phyloP scores from a whole-genome alignment of 2,329 filamentous ascomycete genomes.

The Epichloe festucae region DNA sequence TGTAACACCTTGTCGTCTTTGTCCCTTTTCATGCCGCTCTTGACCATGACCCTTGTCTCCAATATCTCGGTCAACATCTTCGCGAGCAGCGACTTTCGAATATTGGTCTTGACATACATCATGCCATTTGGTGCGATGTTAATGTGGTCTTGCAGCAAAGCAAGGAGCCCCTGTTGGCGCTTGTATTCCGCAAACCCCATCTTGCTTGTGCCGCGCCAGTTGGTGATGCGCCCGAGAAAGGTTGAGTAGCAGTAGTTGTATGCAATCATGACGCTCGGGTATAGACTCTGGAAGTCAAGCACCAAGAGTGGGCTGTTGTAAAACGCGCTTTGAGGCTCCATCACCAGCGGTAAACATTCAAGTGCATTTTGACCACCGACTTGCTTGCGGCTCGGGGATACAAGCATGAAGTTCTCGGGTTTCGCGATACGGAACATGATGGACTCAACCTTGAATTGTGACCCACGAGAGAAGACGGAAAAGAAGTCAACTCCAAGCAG shows the following conservation, averaged over 20 bases:
- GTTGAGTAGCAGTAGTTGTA: constrained; percentile 99
- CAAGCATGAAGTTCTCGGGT: constrained; percentile 81
- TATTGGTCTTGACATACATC: constrained; percentile 78
- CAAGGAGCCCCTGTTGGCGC: constrained; percentile 60
- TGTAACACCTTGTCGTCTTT: constrained; percentile 80
- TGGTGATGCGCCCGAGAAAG: constrained; percentile 71
- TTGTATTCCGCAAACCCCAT: constrained; percentile 88
- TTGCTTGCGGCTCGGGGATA: constrained; percentile 83
- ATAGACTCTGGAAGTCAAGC: constrained; percentile 89
- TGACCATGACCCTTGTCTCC: constrained; percentile 95
- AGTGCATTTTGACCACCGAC: constrained; percentile 89
- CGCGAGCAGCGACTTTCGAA: constrained; percentile 80
- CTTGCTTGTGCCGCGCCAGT: constrained; percentile 85
- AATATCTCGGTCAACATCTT: constrained; percentile 96
- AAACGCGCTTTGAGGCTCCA: constrained; percentile 93
- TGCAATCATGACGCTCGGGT: constrained; percentile 96
- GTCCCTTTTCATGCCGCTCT: constrained; percentile 88
- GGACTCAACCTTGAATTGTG: constrained; percentile 97
- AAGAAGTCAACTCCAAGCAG: constrained; percentile 93
- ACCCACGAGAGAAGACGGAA: constrained; percentile 86
- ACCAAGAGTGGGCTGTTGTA: constrained; percentile 84
- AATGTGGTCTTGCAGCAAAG: constrained; percentile 69
- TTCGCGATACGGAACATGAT: constrained; percentile 98
- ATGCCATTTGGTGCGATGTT: constrained; percentile 94
- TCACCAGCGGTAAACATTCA: constrained; percentile 87